Percentiles rank a stretch among this genome's conserved stretches.
Conservation (phyloP, 768 basidiomycete genomes). For the Dentipellis fragilis region DNA sequence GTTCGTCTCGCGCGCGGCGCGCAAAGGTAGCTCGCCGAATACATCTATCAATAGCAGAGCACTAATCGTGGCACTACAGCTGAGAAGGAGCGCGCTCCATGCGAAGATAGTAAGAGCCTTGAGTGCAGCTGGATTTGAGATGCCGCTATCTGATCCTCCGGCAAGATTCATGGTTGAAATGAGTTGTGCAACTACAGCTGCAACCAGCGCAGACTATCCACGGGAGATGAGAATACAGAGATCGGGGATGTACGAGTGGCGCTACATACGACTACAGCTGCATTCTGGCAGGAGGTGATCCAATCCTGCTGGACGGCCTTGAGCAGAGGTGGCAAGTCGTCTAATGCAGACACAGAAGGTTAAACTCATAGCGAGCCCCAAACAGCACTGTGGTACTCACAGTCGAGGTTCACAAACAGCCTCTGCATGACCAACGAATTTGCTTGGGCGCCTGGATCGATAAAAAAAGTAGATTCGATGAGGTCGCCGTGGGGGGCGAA, state of each 20-base stretch:
- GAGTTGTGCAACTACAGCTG: constrained; percentile 9
- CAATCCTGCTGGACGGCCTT: not conserved
- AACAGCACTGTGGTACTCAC: no score
- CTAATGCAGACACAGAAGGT: no score
- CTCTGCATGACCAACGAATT: no score
- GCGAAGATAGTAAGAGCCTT: constrained; percentile 8
- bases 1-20: constrained; percentile 1
- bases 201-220: constrained; percentile 7
- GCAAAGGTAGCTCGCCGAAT: constrained; percentile 5
- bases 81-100: constrained; percentile 11
- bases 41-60: constrained; percentile 9
- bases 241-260: not conserved
- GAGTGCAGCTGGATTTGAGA: not conserved
- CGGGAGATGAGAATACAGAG: not conserved
- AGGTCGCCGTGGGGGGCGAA: no score
- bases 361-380: no score
- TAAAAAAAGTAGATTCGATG: no score
- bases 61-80: constrained; percentile 9
- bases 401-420: no score
- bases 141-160: not conserved
- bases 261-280: constrained; percentile 5
- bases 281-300: not conserved
- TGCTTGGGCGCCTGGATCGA: no score
- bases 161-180: constrained; percentile 1
- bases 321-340: not conserved